Evolutionary conservation across 1,139 yeast species (phyloP), one percentile per base, ranked within the genome.

Genomic region (Blastobotrys capitulatus): DNA sequence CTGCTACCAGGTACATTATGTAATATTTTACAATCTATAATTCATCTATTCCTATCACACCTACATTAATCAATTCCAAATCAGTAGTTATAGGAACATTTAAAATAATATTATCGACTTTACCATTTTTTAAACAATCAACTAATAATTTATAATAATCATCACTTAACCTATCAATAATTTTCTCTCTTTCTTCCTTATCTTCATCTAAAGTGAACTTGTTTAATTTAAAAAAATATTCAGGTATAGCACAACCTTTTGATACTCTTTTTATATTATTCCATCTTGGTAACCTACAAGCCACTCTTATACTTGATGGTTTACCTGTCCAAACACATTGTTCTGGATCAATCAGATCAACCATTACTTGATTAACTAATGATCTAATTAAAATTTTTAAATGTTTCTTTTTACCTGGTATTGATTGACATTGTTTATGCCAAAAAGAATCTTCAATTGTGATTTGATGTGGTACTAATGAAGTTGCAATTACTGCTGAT

Each of bases 371-470:
- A 6, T 41, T 37, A 8, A 64, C 44, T 2, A 65, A 58, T 2
- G 61, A 56, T n/a, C 42, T 48, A 3, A 55, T 49, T 7, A 65
- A 53, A 13, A 53, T 49, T 18, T 46, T 39, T n/a, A n/a, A 22
- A 66, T 25, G 13, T 57, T 60, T 9, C 37, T 39, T 1, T 39
- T 47, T 15, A 60, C 57, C 53, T 10, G 47, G 16, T 2, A 52
- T 42, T 5, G 22, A 10, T n/a, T n/a, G n/a, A 44, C 35, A 10
- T 29, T 22, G 19, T 47, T 48, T 32, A 51, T 52, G 25, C 50
- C 47, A 20, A 46, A 55, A 67, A 1, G 72, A 57, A 44, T 68
- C 70, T 53, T 68, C 72, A 15, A 67, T 60, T 5, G 71, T 62
- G 15, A 68, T 55, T 40, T 65, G 67, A 2, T 52, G 54, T 3